A percentile compares a stretch with the other conserved stretches of the same genome.
phyloP scores from a whole-genome alignment of 441 rosid genomes.

The Melastoma candidum region DNA sequence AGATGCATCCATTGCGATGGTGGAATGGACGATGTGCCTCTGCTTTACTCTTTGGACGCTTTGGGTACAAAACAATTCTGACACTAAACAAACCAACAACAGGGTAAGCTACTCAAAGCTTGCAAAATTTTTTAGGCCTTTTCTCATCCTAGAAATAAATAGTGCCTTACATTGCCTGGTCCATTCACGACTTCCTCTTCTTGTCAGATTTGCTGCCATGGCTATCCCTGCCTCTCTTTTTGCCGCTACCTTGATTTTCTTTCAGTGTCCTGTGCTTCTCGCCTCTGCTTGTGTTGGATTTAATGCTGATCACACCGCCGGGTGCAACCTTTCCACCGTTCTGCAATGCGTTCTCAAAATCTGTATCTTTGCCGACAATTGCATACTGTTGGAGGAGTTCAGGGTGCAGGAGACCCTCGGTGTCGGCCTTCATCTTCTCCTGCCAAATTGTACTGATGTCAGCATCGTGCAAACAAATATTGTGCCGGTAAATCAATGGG shows the following conservation, averaged over 20 bases:
- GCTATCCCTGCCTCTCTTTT: conserved; percentile 51
- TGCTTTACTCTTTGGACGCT: too few relatives aligned
- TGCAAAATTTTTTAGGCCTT: too few relatives aligned
- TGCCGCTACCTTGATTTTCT: conserved; percentile 33
- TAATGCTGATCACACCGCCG: conserved; percentile 56
- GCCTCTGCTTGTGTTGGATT: conserved; percentile 35
- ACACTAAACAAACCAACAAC: too few relatives aligned
- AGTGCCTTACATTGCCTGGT: too few relatives aligned
- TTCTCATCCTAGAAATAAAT: too few relatives aligned
- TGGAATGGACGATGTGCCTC: too few relatives aligned
- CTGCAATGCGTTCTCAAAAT: conserved; percentile 59
- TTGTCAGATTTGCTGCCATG: conserved; percentile 42
- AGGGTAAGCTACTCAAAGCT: too few relatives aligned
- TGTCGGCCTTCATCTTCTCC: conserved; percentile 63
- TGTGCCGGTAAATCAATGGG: background rate
- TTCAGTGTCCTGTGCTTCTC: conserved; percentile 40
- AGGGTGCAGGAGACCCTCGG: conserved; percentile 46
- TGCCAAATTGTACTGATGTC: conserved; percentile 13
- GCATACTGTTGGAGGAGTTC: conserved; percentile 66
- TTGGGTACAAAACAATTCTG: too few relatives aligned
- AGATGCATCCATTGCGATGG: too few relatives aligned
- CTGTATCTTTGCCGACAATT: conserved; percentile 49
- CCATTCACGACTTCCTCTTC: conserved; percentile 37
- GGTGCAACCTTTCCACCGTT: conserved; percentile 40
- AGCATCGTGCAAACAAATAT: background rate